A percentile compares a stretch with the other conserved stretches of the same genome.
Conservation (phyloP, 768 basidiomycete species). For the Lactarius deliciosus region DNA sequence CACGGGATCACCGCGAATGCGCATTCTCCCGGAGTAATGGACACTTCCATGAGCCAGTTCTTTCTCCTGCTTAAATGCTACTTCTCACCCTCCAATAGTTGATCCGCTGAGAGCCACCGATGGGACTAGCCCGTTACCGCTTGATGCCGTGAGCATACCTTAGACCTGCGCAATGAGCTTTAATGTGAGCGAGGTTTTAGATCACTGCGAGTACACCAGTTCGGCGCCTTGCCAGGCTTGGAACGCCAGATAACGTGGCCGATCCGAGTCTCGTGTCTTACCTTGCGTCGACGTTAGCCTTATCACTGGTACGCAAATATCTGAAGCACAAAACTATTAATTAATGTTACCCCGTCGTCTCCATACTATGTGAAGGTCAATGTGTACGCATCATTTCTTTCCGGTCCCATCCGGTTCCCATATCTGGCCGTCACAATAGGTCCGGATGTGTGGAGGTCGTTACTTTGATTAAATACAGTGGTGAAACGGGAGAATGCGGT, state of each 20-base stretch:
- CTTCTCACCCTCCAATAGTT: background rate
- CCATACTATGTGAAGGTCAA: slow-evolving; percentile 5
- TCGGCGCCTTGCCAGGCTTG: slow-evolving; percentile 17
- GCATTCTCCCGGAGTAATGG: slow-evolving; percentile 30
- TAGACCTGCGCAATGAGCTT: background rate
- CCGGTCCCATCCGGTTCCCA: background rate
- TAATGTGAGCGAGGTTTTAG: background rate
- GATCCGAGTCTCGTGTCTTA: slow-evolving; percentile 25
- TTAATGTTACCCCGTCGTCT: background rate
- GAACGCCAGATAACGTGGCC: slow-evolving; percentile 26
- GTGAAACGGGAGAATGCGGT: background rate
- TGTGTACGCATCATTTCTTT: slow-evolving; percentile 9
- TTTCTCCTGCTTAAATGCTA: background rate
- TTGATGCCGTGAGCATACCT: background rate
- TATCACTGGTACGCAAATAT: slow-evolving; percentile 24
- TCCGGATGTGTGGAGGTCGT: slow-evolving; percentile 17
- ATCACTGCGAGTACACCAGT: slow-evolving; percentile 1
- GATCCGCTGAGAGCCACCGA: background rate
- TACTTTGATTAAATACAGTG: slow-evolving; percentile 12
- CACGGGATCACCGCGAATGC: slow-evolving; percentile 32
- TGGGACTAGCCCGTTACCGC: background rate
- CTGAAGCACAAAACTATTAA: background rate
- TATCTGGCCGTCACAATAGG: background rate
- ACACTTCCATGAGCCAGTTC: slow-evolving; percentile 29
- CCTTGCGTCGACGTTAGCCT: slow-evolving; percentile 26